Evolutionary conservation across 2,329 filamentous ascomycete species (phyloP).

Genomic region (Exutisphaerella laricina): DNA sequence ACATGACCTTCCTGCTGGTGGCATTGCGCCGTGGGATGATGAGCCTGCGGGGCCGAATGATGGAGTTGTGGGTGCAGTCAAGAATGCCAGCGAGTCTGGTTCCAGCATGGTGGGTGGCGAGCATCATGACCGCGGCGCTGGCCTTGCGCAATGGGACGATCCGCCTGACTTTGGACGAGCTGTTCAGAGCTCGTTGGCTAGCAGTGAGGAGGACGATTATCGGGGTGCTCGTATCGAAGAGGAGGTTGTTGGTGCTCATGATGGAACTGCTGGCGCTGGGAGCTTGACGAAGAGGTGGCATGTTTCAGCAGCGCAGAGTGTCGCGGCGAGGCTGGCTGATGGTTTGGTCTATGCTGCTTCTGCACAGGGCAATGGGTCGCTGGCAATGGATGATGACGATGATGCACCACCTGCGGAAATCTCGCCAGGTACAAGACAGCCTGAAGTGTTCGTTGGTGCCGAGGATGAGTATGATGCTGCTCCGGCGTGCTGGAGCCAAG

Average conservation of each 20-base stretch:
- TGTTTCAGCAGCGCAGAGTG: no score
- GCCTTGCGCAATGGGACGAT: slow-evolving; percentile 2
- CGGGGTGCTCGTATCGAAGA: background rate
- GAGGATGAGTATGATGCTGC: background rate
- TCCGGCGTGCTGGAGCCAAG: background rate
- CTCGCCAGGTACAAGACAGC: background rate
- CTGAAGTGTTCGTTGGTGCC: background rate
- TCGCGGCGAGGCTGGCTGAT: no score
- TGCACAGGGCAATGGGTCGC: no score
- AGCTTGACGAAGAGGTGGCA: no score
- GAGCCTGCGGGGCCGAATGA: background rate
- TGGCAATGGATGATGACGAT: no score
- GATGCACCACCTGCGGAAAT: background rate
- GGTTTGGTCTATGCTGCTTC: no score
- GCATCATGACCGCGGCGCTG: background rate
- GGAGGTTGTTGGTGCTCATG: background rate
- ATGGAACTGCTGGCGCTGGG: no score
- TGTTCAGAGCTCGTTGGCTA: no score
- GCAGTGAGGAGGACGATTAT: background rate
- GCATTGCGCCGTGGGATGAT: background rate
- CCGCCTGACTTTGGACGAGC: background rate
- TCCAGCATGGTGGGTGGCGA: background rate
- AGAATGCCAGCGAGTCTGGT: background rate
- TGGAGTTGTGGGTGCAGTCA: background rate
- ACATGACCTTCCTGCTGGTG: background rate